Evolutionary conservation across 139 green algal genomes (phyloP).

Genomic region (Closterium sp.): DNA sequence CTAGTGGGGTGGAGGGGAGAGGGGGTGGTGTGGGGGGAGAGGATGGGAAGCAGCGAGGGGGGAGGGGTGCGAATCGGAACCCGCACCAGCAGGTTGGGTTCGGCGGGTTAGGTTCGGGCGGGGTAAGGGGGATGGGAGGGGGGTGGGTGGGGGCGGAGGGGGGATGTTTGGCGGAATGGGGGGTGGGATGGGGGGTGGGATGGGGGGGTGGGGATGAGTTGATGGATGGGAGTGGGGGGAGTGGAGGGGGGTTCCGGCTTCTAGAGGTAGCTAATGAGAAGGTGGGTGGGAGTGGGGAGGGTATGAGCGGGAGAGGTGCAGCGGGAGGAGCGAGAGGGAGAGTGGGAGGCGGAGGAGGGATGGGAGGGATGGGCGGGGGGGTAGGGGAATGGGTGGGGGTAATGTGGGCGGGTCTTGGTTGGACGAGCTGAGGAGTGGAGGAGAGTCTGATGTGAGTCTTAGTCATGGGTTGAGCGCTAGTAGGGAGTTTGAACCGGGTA

Average conservation of each 20-base stretch:
- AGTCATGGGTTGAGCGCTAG: background rate
- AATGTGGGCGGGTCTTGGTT: background rate
- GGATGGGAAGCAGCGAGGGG: background rate
- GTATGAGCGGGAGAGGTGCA: background rate
- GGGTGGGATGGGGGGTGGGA: background rate
- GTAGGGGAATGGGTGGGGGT: background rate
- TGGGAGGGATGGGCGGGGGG: background rate
- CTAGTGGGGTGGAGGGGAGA: background rate
- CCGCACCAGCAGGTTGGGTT: conserved; percentile 1
- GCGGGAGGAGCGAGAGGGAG: background rate
- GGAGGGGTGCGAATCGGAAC: background rate
- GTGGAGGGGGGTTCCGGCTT: background rate
- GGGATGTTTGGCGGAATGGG: background rate
- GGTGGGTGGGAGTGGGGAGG: background rate
- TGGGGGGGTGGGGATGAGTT: background rate
- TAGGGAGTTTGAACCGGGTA: background rate
- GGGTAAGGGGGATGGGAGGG: background rate
- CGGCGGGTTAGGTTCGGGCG: background rate
- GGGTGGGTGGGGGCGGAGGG: background rate
- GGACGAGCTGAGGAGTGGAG: background rate
- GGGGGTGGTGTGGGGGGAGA: background rate
- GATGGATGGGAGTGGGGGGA: background rate
- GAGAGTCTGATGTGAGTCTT: background rate
- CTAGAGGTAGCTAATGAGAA: background rate
- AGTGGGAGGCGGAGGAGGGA: background rate